Base-by-base conservation (phyloP, 1,139 yeast genomes). In the Geotrichum fermentans region DNA sequence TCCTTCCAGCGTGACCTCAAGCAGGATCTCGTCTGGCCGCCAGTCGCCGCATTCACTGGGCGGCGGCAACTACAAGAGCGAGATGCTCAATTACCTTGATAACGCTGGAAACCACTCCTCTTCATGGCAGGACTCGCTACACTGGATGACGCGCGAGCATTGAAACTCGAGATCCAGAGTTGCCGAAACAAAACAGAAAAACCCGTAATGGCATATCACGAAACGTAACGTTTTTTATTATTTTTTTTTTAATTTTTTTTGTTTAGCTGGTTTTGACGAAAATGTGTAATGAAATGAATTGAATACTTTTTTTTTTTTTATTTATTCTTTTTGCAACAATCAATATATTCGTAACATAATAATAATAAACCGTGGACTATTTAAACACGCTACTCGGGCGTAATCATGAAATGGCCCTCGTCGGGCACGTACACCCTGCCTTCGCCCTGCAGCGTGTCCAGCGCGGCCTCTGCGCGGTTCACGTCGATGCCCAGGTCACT, bases 391-490 rank as follows among this genome's bases (percentile, higher is more conserved):
- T 40, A 40, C 14, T 21, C 29, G 14, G 48, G 48, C 8, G 48
- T 44, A 21, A 44, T 37, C 21, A 43, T 43, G 22, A 38, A 44
- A 32, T 44, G 48, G 18, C 39, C 49, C 24, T 39, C 49, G 18
- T 39, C 49, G 14, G 44, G 44, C 21, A 39, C 24, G 36, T 45
- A 45, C 17, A 45, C 20, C 22, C 10, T 16, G 22, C 49, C 49
- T 3, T 32, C 43, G 32, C 38, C 36, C n/a, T 17, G 22, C 28
- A 45, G 18, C 13, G 13, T 10, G 4, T 39, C 44, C 22, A 45
- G 18, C 16, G 16, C 36, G 2, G 41, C 38, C 32, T 45, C 39
- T 4, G 37, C 33, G 18, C 22, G 2, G 33, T 33, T 39, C 14
- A 32, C 30, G 24, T 45, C 41, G n/a, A 26, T 17, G 10, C 49